Evolutionary conservation across 306 rosid species (phyloP), one percentile per base, ranked within the genome.

Genomic region (Acacia melanoxylon): DNA sequence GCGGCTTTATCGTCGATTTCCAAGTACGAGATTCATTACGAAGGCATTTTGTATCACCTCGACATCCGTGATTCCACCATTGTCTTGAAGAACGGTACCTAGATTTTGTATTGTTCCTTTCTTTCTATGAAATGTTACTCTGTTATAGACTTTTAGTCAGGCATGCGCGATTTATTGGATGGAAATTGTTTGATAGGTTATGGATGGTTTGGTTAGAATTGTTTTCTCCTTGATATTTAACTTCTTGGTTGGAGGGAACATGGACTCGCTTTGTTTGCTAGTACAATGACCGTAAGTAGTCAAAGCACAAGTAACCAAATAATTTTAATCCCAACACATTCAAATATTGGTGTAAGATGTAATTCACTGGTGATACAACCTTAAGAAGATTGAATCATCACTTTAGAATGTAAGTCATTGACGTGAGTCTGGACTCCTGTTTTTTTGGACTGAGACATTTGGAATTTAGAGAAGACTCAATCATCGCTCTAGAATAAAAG

Each of bases 11-110:
- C 54, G 83, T 86, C 83, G 74, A 84, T 89, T 85, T 89, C 97
- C 77, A 91, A 84, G 87, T 85, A 46, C 83, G 97, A 93, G 68
- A 86, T 93, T 81, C 91, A 94, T 59, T 91, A 93, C 88, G 97
- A 93, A 72, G 97, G 97, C 37, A 68, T 88, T 65, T 88, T 91
- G 22, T 87, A 80, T 77, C 44, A 54, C 78, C 90, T 93, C 52
- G 79, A 85, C 69, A 59, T 85, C 58, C 84, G 83, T 0, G 89
- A 86, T 84, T 89, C 92, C 72, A 88, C 90, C 89, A 87, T 93
- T 46, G 91, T 91, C 85, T 87, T 93, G 72, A 83, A 83, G 77
- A 81, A 84, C 63, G 97, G 97, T 91, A 37, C 63, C 58, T 79
- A 10, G 5, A 40, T 63, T 73, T 44, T 62, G 41, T 16, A 44